phyloP scores from a whole-genome alignment of 192 early-diverging fungal species.

The Pilaira anomala region DNA sequence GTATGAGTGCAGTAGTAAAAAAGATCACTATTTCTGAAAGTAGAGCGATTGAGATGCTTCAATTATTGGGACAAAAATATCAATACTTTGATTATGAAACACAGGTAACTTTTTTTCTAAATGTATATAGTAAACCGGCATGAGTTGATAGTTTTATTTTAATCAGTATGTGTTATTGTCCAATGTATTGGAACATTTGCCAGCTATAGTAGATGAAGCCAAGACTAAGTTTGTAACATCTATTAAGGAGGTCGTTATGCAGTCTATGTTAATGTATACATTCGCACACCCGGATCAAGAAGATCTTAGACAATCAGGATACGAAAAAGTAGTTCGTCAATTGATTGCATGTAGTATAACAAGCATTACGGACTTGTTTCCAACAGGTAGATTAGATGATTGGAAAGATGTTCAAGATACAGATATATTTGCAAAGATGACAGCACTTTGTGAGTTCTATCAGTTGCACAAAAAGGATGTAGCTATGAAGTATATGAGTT shows the following conservation, averaged over 20 bases:
- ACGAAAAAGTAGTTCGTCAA: not conserved
- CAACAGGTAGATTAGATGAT: not conserved
- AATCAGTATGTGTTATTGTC: conserved; percentile 2
- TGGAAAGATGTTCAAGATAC: not conserved
- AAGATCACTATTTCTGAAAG: conserved; percentile 37
- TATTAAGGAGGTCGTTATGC: not conserved
- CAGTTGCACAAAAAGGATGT: not conserved
- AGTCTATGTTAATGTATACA: conserved; percentile 1
- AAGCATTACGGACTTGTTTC: conserved; percentile 3
- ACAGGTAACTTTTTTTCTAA: not conserved
- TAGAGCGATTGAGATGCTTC: conserved; percentile 22
- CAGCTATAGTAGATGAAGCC: conserved; percentile 9
- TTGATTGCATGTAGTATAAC: conserved; percentile 12
- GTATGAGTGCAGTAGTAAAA: conserved; percentile 44
- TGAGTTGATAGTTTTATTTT: not conserved
- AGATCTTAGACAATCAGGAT: not conserved
- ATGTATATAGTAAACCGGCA: not conserved
- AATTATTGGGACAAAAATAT: not conserved
- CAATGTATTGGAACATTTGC: conserved; percentile 13
- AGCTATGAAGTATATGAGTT: conserved; percentile 3
- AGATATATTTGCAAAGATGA: not conserved
- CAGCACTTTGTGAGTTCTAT: conserved; percentile 6
- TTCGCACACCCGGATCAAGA: not conserved
- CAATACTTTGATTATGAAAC: not conserved
- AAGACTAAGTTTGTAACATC: conserved; percentile 2